These are phyloP conservation scores for Talaromyces sp. DNA, from an alignment of 2,329 filamentous ascomycete genomes.

Conservation along the genomic window DNA sequence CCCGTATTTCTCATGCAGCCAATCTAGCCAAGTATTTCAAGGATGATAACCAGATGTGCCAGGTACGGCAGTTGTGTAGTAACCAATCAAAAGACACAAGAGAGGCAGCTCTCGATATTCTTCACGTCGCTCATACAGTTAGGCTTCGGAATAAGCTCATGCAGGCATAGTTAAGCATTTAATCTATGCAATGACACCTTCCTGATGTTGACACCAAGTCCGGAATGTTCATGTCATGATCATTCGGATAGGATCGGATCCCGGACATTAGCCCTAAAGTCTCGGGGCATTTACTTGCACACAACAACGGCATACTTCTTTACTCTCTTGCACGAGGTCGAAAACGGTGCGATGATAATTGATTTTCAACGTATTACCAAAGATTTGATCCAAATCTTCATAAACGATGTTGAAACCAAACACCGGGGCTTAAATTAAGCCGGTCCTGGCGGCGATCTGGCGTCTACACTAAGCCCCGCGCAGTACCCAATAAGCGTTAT, in stretches of 20 bases:
- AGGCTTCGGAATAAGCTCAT: neutral
- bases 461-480: neutral
- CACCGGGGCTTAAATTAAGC: neutral
- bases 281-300: neutral
- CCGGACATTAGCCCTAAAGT: neutral
- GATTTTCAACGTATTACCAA: neutral
- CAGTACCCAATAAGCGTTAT: neutral
- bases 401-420: neutral
- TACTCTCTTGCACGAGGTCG: neutral
- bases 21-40: neutral
- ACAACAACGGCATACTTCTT: neutral
- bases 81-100: neutral
- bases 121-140: neutral
- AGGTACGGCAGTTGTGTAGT: neutral
- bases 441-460: slow-evolving; percentile 2
- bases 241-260: neutral
- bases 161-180: neutral
- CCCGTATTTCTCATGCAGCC: neutral
- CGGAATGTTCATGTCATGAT: neutral
- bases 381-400: neutral
- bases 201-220: neutral
- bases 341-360: neutral
- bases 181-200: slow-evolving; percentile 1
- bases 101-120: neutral
- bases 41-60: neutral